Evolutionary conservation across 78 protist genomes (phyloP), one percentile per base, ranked within the genome.

Genomic region (Dictyostelium brefeldianum): DNA sequence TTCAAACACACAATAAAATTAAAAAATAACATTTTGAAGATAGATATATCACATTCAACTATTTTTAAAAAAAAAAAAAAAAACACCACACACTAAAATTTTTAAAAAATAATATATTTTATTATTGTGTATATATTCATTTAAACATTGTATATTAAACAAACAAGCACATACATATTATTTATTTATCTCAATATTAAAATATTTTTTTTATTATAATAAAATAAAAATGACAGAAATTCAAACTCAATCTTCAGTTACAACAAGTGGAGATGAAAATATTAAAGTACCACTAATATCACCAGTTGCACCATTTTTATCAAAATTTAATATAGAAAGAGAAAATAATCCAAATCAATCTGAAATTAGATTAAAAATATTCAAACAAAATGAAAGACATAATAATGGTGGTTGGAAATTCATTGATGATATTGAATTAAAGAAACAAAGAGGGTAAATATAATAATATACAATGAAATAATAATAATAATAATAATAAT

Each of bases 321-420:
- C 56, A 36, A 51, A 36, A 46, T 73, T 51, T 8, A 43, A 73
- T 77, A 20, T 22, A n/a, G 31, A 25, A 36, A 25, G 57, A 46
- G 77, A 48, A 6, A 27, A 51, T 4, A 25, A 46, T 41, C 84
- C 84, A 41, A 87, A 74, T 87, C 84, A 84, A 36, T 36, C 43
- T 36, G 43, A 36, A 36, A 36, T 36, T 36, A 36, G 43, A 36
- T 3, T 2, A 36, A 87, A 87, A 87, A 70, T 87, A 57, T 87
- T 87, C 51, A 78, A 78, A 87, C 93, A 87, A 64, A 87, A 87
- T 64, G 8, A 9, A 50, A 74, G 93, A 78, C 84, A 87, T 64
- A 17, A 22, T 50, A 54, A 74, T 64, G 93, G 93, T 18, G 93
- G 92, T 62, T 85, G 92, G 92, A 85, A 85, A 47, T 85, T 85